Evolutionary conservation across 129 eudicot species (phyloP), one percentile per base, ranked within the genome.

Genomic region (Pulicaria dysenterica): DNA sequence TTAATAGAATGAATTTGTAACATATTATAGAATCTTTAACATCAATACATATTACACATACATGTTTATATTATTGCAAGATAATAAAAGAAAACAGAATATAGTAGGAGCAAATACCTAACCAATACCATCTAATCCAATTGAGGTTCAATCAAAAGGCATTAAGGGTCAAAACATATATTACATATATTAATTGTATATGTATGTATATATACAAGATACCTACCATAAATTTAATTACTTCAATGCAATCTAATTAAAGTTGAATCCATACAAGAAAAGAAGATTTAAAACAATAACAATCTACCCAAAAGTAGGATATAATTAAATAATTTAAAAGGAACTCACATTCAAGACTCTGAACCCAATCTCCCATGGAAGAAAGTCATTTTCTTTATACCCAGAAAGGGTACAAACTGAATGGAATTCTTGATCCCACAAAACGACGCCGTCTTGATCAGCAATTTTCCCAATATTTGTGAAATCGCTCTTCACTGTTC

Each of bases 361-460:
- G 58, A 94, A 94, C 24, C 81, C 78, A 81, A 94, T 86, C 93
- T 90, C 98, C 97, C 98, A 94, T 42, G 97, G 98, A 86, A 80
- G 91, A 70, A 94, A 90, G n/a, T 70, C 84, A 81, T 88, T 88
- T 42, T 88, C 96, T 70, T 84, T 90, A 70, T 73, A 72, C 36
- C 89, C 88, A 74, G 95, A 90, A 60, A 94, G 78, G 55, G 43
- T 80, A 56, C 93, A 90, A 68, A 87, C 80, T 24, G 74, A 71
- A 19, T 48, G 81, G 75, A 94, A 94, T 58, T 90, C 98, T 58
- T 94, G 91, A 67, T 88, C 95, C 98, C 98, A 94, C 49, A 15
- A 74, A 73, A 93, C 83, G 81, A 54, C 85, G 70, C 89, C 91
- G 87, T 86, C 83, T 58, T 42, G 62, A 40, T 73, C 76, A 39